phyloP scores from a whole-genome alignment of 495 filamentous ascomycete species.

The Parathielavia hyrcaniae region DNA sequence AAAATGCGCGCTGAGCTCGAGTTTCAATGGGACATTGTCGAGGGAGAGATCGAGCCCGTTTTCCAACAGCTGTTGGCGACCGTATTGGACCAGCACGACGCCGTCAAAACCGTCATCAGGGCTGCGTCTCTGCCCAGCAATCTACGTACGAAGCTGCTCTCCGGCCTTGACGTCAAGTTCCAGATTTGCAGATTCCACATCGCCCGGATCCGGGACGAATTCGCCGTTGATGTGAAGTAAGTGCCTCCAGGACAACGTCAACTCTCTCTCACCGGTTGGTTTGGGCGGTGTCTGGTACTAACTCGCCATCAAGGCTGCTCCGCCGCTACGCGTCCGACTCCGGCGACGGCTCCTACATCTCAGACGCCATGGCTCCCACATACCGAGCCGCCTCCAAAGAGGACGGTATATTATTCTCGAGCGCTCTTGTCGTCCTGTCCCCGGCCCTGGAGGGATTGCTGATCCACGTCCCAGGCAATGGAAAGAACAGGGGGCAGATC shows the following conservation, averaged over 20 bases:
- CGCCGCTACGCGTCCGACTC: not conserved
- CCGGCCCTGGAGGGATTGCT: no score
- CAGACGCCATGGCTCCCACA: not conserved
- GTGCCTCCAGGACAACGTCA: not conserved
- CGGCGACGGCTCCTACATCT: not conserved
- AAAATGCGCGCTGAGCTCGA: not conserved
- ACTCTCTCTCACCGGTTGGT: not conserved
- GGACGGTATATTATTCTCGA: not conserved
- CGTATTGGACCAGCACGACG: not conserved
- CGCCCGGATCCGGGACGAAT: not conserved
- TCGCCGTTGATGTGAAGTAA: not conserved
- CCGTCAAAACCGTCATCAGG: not conserved
- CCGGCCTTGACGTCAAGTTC: not conserved
- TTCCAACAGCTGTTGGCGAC: not conserved
- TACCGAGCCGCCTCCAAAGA: not conserved
- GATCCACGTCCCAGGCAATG: not conserved
- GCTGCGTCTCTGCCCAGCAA: not conserved
- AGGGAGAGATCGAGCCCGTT: not conserved
- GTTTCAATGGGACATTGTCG: not conserved
- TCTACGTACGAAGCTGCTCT: not conserved
- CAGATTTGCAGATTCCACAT: not conserved
- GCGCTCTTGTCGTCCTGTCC: no score
- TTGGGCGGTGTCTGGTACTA: not conserved
- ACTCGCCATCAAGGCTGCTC: not conserved
- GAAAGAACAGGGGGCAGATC: not conserved